Evolutionary conservation across 2,329 filamentous ascomycete genomes (phyloP).

Genomic region (Talaromyces atroroseus): DNA sequence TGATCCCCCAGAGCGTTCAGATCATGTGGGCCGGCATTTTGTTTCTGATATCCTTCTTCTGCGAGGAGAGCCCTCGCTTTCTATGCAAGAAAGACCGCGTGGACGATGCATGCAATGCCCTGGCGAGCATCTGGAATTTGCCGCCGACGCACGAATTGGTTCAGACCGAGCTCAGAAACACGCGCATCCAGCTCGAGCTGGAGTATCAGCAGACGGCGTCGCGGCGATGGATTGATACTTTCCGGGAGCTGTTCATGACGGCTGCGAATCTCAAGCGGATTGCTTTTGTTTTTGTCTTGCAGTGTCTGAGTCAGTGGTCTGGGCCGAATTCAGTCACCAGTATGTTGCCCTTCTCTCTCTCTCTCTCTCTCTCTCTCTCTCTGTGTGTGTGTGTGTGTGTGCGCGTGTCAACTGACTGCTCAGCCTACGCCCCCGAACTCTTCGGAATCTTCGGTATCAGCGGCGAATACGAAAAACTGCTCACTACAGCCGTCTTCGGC

Average conservation of each 20-base stretch:
- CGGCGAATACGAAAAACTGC: conserved; percentile 62
- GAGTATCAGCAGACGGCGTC: no score
- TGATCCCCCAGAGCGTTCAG: conserved; percentile 68
- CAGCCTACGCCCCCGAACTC: conserved; percentile 66
- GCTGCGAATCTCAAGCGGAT: conserved; percentile 66
- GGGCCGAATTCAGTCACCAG: conserved; percentile 61
- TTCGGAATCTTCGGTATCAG: conserved; percentile 67
- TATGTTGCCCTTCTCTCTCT: no score
- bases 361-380: no score
- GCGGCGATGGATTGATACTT: conserved; percentile 49
- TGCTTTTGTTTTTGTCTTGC: conserved; percentile 61
- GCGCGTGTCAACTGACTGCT: no score
- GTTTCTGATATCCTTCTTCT: conserved; percentile 62
- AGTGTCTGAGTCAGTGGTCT: conserved; percentile 58
- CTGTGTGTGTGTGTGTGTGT: no score
- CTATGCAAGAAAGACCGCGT: no score
- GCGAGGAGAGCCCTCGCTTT: conserved; percentile 61
- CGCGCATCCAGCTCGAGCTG: no score
- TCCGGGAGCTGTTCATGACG: conserved; percentile 64
- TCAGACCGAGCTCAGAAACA: no score
- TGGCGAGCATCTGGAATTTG: no score
- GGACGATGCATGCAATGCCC: no score
- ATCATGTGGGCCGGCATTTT: conserved; percentile 72
- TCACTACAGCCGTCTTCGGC: conserved; percentile 69
- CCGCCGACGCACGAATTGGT: no score